Evolutionary conservation across 306 rosid genomes (phyloP).

Genomic region (Hylodesmum podocarpum): DNA sequence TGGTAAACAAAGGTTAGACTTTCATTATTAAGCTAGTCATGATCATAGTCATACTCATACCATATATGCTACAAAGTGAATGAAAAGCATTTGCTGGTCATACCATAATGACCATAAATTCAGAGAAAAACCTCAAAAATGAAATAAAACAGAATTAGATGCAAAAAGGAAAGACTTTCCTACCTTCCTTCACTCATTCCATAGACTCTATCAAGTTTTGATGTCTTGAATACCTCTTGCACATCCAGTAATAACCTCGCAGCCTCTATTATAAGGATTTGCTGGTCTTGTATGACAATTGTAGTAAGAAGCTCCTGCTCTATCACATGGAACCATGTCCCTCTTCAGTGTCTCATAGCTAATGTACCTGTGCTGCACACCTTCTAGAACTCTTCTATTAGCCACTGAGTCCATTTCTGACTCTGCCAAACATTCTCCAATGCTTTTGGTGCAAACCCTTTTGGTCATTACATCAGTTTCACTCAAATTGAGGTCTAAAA

Average conservation of each 20-base stretch:
- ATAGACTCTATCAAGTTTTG: neutral
- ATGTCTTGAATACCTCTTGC: conserved; percentile 59
- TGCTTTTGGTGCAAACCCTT: conserved; percentile 54
- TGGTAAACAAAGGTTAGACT: conserved; percentile 6
- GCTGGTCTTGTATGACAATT: conserved; percentile 69
- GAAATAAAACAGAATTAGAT: conserved; percentile 12
- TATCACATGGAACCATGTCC: conserved; percentile 81
- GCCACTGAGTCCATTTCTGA: conserved; percentile 71
- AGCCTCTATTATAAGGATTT: conserved; percentile 76
- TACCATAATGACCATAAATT: conserved; percentile 15
- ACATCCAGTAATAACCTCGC: conserved; percentile 81
- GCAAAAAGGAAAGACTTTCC: neutral
- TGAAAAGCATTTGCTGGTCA: neutral
- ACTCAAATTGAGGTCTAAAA: conserved; percentile 50
- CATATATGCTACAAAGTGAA: neutral
- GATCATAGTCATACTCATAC: conserved; percentile 13
- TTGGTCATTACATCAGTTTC: conserved; percentile 45
- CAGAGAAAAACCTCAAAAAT: conserved; percentile 23
- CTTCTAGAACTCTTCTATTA: conserved; percentile 59
- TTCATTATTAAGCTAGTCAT: neutral
- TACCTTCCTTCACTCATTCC: neutral
- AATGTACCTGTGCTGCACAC: conserved; percentile 69
- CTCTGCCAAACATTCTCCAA: conserved; percentile 63
- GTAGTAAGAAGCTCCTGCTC: conserved; percentile 84
- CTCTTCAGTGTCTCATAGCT: conserved; percentile 85